These are phyloP conservation scores for Skeletonema menzelii DNA, from an alignment of 108 stramenopile species.

Conservation along the genomic window DNA sequence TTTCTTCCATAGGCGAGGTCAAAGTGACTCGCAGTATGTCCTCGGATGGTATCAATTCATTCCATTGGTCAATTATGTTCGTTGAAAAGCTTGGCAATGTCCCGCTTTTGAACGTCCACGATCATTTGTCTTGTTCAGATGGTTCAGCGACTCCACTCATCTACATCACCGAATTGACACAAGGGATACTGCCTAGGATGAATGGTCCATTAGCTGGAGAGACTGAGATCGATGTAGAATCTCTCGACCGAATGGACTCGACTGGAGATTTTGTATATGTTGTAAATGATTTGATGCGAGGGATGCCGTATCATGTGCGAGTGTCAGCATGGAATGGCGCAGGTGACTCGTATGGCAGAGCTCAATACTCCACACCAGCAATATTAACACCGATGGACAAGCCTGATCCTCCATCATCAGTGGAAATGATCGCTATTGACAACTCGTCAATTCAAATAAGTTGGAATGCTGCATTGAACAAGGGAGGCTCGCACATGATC, in stretches of 20 bases:
- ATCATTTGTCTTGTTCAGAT: constrained; percentile 45
- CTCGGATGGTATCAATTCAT: constrained; percentile 15
- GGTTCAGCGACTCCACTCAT: constrained; percentile 29
- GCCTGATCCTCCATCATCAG: constrained; percentile 39
- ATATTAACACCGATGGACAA: constrained; percentile 13
- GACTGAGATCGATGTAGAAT: constrained; percentile 29
- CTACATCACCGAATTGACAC: constrained; percentile 20
- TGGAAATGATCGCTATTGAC: constrained; percentile 32
- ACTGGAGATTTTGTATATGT: constrained; percentile 1
- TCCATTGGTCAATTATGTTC: constrained; percentile 49
- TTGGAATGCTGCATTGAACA: constrained; percentile 43
- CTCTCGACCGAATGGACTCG: neutral
- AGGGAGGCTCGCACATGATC: constrained; percentile 23
- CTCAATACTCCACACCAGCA: constrained; percentile 47
- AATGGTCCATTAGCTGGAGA: constrained; percentile 26
- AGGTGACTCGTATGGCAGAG: constrained; percentile 37
- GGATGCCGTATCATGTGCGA: constrained; percentile 52
- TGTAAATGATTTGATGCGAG: constrained; percentile 25
- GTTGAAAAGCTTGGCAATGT: constrained; percentile 54
- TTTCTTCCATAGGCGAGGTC: constrained; percentile 14
- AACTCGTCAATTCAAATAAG: constrained; percentile 31
- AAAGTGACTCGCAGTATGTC: constrained; percentile 16
- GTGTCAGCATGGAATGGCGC: constrained; percentile 67
- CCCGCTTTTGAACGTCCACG: constrained; percentile 28
- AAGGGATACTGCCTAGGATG: constrained; percentile 50